A percentile compares a stretch with the other conserved stretches of the same genome.
phyloP scores from a whole-genome alignment of 257 asterid species.

The Mentha longifolia region DNA sequence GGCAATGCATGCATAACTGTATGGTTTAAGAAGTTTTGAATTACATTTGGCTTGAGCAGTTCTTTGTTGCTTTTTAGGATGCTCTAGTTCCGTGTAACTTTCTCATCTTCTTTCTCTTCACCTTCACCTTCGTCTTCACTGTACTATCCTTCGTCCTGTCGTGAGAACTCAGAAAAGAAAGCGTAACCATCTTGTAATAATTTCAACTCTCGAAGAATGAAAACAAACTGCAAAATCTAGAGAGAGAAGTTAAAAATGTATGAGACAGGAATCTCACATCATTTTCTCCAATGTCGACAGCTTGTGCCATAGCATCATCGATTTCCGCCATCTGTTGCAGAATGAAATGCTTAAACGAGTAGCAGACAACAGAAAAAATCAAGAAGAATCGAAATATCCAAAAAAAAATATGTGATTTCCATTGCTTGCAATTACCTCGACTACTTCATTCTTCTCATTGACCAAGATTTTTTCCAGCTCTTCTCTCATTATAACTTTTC shows the following conservation, averaged over 20 bases:
- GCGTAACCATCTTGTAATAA: constrained; percentile 1
- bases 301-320: constrained; percentile 94
- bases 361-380: constrained; percentile 1
- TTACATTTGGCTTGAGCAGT: constrained; percentile 72
- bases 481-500: constrained; percentile 73
- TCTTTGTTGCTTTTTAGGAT: constrained; percentile 66
- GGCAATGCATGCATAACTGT: background rate
- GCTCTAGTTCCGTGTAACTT: constrained; percentile 81
- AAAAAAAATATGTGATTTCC: background rate
- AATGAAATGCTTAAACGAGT: constrained; percentile 27
- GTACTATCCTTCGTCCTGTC: constrained; percentile 81
- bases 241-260: background rate
- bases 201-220: background rate
- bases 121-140: constrained; percentile 66
- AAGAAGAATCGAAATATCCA: background rate
- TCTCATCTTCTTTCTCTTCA: constrained; percentile 62
- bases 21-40: constrained; percentile 4
- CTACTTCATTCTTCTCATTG: constrained; percentile 73
- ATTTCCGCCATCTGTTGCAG: constrained; percentile 68
- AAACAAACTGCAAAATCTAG: background rate
- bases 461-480: constrained; percentile 68
- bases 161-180: constrained; percentile 14
- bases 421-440: constrained; percentile 58
- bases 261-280: constrained; percentile 57
- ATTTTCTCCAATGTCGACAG: constrained; percentile 93